Evolutionary conservation across 2,329 filamentous ascomycete genomes (phyloP).

Genomic region (Akanthomyces uredinophilus): DNA sequence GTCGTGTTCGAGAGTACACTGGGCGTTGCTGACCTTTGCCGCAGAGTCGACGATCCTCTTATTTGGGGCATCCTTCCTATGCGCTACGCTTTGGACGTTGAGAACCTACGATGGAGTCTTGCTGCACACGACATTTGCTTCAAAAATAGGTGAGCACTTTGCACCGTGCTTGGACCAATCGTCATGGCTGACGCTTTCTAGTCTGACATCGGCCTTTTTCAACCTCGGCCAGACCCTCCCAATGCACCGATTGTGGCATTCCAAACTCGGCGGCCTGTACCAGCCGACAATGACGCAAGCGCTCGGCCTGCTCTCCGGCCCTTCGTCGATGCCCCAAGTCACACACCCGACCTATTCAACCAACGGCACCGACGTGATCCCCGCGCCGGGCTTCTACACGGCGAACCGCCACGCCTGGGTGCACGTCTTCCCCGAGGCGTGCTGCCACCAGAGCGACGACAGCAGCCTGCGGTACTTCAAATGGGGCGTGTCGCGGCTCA

Average conservation of each 20-base stretch:
- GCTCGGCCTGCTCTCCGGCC: constrained; percentile 70
- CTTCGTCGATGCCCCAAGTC: constrained; percentile 44
- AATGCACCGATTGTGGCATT: constrained; percentile 77
- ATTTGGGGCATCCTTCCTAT: constrained; percentile 87
- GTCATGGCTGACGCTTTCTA: constrained; percentile 30
- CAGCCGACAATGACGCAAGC: constrained; percentile 85
- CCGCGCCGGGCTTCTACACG: constrained; percentile 66
- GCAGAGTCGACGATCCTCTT: constrained; percentile 85
- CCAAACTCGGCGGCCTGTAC: constrained; percentile 74
- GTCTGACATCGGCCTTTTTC: constrained; percentile 73
- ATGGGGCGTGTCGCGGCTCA: constrained; percentile 88
- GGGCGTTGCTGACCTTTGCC: constrained; percentile 11
- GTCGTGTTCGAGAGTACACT: neutral
- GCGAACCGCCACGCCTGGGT: constrained; percentile 75
- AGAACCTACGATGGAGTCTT: constrained; percentile 80
- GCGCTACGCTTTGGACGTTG: constrained; percentile 63
- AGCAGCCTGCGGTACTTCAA: constrained; percentile 93
- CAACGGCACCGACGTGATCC: constrained; percentile 59
- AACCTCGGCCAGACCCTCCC: constrained; percentile 83
- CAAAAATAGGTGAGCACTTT: constrained; percentile 61
- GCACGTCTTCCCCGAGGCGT: constrained; percentile 93
- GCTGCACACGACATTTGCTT: constrained; percentile 96
- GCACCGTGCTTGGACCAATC: neutral
- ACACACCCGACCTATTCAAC: constrained; percentile 55
- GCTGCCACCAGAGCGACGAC: constrained; percentile 79